Evolutionary conservation across 805 yeast genomes (phyloP).

Genomic region (Saitoella complicata): DNA sequence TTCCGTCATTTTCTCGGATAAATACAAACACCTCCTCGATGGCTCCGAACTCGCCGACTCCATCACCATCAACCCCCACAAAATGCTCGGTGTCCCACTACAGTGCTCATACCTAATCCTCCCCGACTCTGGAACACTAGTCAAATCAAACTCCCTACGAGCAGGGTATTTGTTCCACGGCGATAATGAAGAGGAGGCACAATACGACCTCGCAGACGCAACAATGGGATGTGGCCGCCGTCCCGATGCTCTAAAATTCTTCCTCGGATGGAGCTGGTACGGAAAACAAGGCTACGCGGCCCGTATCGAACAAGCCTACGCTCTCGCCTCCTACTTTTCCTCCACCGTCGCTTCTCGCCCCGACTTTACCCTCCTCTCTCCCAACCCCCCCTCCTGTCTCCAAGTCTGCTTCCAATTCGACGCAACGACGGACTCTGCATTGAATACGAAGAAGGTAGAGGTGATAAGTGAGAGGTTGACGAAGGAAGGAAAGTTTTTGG

Average conservation of each 20-base stretch:
- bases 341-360: slow-evolving; percentile 22
- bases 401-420: slow-evolving; percentile 71
- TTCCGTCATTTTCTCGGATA: slow-evolving; percentile 50
- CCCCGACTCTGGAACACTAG: slow-evolving; percentile 51
- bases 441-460: slow-evolving; percentile 42
- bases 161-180: slow-evolving; percentile 74
- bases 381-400: slow-evolving; percentile 52
- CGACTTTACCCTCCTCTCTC: slow-evolving; percentile 41
- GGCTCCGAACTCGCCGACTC: slow-evolving; percentile 60
- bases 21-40: slow-evolving; percentile 29
- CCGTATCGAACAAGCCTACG: slow-evolving; percentile 60
- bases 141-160: slow-evolving; percentile 52
- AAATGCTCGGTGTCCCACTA: slow-evolving; percentile 71
- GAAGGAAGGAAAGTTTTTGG: slow-evolving; percentile 45
- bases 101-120: slow-evolving; percentile 50
- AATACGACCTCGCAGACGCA: slow-evolving; percentile 68
- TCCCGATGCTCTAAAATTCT: slow-evolving; percentile 64
- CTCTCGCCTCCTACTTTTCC: slow-evolving; percentile 47
- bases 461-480: slow-evolving; percentile 45
- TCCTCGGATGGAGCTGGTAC: slow-evolving; percentile 66
- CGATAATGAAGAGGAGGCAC: slow-evolving; percentile 32
- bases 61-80: slow-evolving; percentile 71
- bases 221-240: slow-evolving; percentile 88
- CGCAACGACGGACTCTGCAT: slow-evolving; percentile 25
- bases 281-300: slow-evolving; percentile 48